Conservation (phyloP, 345 rosid genomes). For the Camelina laxa region DNA sequence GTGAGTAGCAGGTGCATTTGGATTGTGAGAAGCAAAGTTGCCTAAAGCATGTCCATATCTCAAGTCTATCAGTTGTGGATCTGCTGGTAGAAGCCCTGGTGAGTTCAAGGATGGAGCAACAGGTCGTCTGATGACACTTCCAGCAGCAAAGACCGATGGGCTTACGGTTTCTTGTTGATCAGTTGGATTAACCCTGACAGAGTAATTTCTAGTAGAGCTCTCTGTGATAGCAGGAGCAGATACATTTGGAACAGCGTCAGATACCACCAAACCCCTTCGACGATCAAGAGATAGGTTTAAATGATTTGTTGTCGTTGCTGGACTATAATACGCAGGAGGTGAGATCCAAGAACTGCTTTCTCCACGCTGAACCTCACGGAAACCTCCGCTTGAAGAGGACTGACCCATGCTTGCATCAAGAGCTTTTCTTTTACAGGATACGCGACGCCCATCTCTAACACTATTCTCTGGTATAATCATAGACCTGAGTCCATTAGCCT, state of each 20-base stretch:
- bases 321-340: slow-evolving; percentile 44
- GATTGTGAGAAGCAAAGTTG: slow-evolving; percentile 45
- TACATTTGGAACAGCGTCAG: slow-evolving; percentile 46
- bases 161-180: slow-evolving; percentile 51
- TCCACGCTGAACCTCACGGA: slow-evolving; percentile 57
- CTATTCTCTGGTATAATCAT: slow-evolving; percentile 48
- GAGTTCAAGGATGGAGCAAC: slow-evolving; percentile 49
- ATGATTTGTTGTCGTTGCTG: slow-evolving; percentile 46
- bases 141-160: slow-evolving; percentile 54
- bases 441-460: slow-evolving; percentile 60
- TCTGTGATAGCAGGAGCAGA: slow-evolving; percentile 48
- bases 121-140: slow-evolving; percentile 52
- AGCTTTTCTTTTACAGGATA: slow-evolving; percentile 81
- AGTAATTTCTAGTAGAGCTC: slow-evolving; percentile 62
- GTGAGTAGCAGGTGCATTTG: slow-evolving; percentile 48
- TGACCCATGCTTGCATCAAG: slow-evolving; percentile 67
- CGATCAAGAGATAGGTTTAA: slow-evolving; percentile 54
- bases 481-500: slow-evolving; percentile 47
- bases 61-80: slow-evolving; percentile 53
- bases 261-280: slow-evolving; percentile 49
- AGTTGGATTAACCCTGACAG: slow-evolving; percentile 59
- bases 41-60: slow-evolving; percentile 50
- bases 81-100: slow-evolving; percentile 52
- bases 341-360: slow-evolving; percentile 61
- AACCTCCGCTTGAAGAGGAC: slow-evolving; percentile 60